Percentiles rank a stretch among this genome's conserved stretches.
Evolutionary conservation across 1,284 basidiomycete species (phyloP).

Genomic region (Ganoderma boninense): DNA sequence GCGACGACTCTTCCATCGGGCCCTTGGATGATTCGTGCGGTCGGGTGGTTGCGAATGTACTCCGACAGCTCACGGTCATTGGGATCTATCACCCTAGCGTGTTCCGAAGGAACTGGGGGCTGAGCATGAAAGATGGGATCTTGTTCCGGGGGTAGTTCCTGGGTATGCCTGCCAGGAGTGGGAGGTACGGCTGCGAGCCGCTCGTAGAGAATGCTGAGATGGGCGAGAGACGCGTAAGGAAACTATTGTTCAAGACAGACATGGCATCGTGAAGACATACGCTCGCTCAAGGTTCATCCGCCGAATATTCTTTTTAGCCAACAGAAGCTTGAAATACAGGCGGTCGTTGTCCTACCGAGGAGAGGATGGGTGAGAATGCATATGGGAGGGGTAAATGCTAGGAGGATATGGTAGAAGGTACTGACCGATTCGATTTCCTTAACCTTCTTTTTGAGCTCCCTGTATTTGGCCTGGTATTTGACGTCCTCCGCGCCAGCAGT

Average conservation of each 20-base stretch:
- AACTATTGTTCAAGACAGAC: slow-evolving; percentile 20
- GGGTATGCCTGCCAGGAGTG: slow-evolving; percentile 52
- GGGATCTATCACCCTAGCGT: slow-evolving; percentile 40
- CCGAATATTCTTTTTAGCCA: slow-evolving; percentile 87
- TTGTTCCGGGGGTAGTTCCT: slow-evolving; percentile 39
- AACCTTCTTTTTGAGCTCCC: slow-evolving; percentile 89
- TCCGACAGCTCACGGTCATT: slow-evolving; percentile 55
- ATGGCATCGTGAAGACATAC: slow-evolving; percentile 59
- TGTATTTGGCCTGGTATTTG: slow-evolving; percentile 91
- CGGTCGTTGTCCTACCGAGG: slow-evolving; percentile 83
- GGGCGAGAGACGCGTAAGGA: slow-evolving; percentile 19
- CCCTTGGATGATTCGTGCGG: slow-evolving; percentile 51
- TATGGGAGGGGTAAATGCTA: slow-evolving; percentile 16
- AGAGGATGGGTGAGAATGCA: slow-evolving; percentile 22
- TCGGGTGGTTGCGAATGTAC: slow-evolving; percentile 54
- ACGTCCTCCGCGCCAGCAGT: slow-evolving; percentile 85
- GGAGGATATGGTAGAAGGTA: slow-evolving; percentile 29
- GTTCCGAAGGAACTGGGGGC: slow-evolving; percentile 45
- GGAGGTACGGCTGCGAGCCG: slow-evolving; percentile 69
- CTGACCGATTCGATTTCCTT: slow-evolving; percentile 86
- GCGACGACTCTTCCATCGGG: slow-evolving; percentile 57
- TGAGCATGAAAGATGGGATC: slow-evolving; percentile 39
- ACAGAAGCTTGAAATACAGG: slow-evolving; percentile 81
- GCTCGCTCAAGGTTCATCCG: slow-evolving; percentile 90
- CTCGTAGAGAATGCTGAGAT: slow-evolving; percentile 76